Percentiles rank a stretch among this genome's conserved stretches.
phyloP scores from a whole-genome alignment of 2,329 filamentous ascomycete species.

The Monilinia polystroma region DNA sequence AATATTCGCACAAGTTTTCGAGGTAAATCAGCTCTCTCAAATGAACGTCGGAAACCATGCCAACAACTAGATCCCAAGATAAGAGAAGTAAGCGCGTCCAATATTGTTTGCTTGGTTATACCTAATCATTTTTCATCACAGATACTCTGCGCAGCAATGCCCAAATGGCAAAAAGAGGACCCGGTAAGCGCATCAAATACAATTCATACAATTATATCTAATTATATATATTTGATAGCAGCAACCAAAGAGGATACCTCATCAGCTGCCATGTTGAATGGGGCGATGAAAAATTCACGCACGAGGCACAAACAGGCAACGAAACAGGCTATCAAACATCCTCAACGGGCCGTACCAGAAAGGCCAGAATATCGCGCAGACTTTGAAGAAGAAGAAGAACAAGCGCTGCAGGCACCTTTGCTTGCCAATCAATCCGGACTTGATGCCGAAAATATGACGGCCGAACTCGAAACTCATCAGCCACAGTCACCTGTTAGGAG shows the following conservation, averaged over 20 bases:
- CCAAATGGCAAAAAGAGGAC: too few relatives aligned
- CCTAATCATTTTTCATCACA: background rate
- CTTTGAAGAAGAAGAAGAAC: background rate
- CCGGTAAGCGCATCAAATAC: background rate
- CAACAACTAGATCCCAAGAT: background rate
- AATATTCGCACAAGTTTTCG: too few relatives aligned
- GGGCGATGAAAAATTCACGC: background rate
- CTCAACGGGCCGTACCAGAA: background rate
- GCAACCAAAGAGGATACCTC: background rate
- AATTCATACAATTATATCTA: background rate
- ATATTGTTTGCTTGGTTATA: background rate
- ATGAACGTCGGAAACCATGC: background rate
- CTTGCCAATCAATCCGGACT: conserved; percentile 1
- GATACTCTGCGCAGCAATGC: too few relatives aligned
- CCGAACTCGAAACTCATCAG: conserved; percentile 1
- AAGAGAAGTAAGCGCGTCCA: background rate
- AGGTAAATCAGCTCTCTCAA: too few relatives aligned
- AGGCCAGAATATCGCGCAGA: background rate
- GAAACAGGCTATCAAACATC: background rate
- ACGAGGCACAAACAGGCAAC: background rate
- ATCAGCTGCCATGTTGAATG: background rate
- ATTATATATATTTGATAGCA: background rate
- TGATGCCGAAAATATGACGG: conserved; percentile 3
- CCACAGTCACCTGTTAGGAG: background rate
- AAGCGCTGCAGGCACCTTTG: background rate